Conservation (phyloP, 768 basidiomycete species). For the Auriculariales sp. region DNA sequence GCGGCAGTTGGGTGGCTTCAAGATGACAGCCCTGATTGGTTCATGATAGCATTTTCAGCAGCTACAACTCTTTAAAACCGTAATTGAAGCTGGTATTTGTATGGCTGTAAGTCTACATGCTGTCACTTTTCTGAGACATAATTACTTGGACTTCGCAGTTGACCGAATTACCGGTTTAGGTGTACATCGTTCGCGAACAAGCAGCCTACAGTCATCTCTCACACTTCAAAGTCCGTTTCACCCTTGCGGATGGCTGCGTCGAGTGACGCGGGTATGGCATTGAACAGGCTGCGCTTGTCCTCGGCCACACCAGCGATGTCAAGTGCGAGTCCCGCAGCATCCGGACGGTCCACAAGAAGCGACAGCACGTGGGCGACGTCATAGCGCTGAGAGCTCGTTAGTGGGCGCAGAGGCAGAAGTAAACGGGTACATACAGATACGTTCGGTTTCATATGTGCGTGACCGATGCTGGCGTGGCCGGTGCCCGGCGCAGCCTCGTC, state of each 20-base stretch:
- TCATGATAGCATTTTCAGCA: no score
- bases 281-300: no score
- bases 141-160: no score
- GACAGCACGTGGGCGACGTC: slow-evolving; percentile 41
- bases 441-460: slow-evolving; percentile 28
- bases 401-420: not conserved
- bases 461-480: slow-evolving; percentile 37
- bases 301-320: slow-evolving; percentile 46
- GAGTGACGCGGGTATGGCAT: slow-evolving; percentile 29
- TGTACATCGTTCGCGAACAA: no score
- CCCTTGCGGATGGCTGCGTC: slow-evolving; percentile 35
- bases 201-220: no score
- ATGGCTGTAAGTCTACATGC: no score
- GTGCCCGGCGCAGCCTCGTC: slow-evolving; percentile 36
- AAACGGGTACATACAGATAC: slow-evolving; percentile 30
- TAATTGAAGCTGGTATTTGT: no score
- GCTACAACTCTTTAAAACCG: no score
- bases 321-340: slow-evolving; percentile 40
- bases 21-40: no score
- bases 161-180: no score
- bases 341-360: slow-evolving; percentile 32
- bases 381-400: slow-evolving; percentile 26
- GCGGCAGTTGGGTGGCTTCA: no score
- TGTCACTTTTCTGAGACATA: no score
- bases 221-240: slow-evolving; percentile 23